A percentile compares a stretch with the other conserved stretches of the same genome.
phyloP scores from a whole-genome alignment of 345 rosid species.

The Cardamine resedifolia region DNA sequence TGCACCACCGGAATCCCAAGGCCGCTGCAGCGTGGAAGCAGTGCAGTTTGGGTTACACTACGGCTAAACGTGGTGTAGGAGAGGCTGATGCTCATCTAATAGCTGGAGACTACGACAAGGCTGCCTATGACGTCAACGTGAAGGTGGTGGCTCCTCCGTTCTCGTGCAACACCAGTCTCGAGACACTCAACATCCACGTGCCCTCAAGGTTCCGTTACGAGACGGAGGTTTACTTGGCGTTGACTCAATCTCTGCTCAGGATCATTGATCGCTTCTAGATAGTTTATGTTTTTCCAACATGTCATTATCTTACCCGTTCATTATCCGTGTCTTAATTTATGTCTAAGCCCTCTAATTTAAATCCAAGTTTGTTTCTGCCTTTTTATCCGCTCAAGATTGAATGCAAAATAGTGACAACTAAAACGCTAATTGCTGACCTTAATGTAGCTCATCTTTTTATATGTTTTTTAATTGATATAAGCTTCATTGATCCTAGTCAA shows the following conservation, averaged over 20 bases:
- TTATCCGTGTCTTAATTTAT: background rate
- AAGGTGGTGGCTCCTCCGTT: constrained; percentile 14
- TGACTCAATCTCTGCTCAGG: constrained; percentile 37
- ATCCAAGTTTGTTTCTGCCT: constrained; percentile 4
- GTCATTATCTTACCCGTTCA: background rate
- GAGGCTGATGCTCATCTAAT: constrained; percentile 9
- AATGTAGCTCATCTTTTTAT: background rate
- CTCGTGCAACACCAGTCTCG: constrained; percentile 19
- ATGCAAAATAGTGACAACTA: background rate
- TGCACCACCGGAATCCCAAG: background rate
- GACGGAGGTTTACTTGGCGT: constrained; percentile 31
- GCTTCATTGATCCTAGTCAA: background rate
- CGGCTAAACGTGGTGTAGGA: constrained; percentile 27
- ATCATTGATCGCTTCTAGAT: constrained; percentile 36
- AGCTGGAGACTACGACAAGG: constrained; percentile 31
- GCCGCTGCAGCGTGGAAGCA: constrained; percentile 13
- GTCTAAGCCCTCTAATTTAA: background rate
- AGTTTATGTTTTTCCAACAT: background rate
- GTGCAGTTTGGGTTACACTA: constrained; percentile 19
- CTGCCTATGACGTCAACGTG: constrained; percentile 24
- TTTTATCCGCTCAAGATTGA: background rate
- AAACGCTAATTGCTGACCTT: background rate
- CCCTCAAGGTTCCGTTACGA: constrained; percentile 21
- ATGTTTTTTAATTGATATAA: background rate
- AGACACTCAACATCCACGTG: constrained; percentile 13